phyloP scores from a whole-genome alignment of 139 green algal species.

The Haematococcus sp. region DNA sequence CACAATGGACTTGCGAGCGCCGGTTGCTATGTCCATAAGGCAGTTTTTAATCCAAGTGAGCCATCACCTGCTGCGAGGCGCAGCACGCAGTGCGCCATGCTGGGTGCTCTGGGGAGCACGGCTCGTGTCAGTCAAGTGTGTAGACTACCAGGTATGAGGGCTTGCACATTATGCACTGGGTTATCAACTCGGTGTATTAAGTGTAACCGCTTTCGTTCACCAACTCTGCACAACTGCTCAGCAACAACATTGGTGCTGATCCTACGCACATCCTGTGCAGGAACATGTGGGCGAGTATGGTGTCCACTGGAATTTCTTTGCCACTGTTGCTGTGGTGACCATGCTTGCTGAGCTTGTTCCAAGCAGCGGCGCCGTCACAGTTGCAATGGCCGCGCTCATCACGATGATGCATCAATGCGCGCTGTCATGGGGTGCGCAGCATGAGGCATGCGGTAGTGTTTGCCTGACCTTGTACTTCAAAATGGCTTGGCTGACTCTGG shows the following conservation, averaged over 20 bases:
- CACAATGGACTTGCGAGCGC: not conserved
- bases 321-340: slow-evolving; percentile 76
- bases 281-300: slow-evolving; percentile 87
- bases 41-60: too few species aligned
- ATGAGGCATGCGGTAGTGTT: too few species aligned
- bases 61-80: not conserved
- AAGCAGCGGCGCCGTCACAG: not conserved
- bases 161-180: not conserved
- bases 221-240: too few species aligned
- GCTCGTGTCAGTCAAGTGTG: slow-evolving; percentile 33
- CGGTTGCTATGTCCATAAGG: too few species aligned
- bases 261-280: slow-evolving; percentile 27
- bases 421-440: slow-evolving; percentile 19
- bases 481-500: not conserved
- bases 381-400: slow-evolving; percentile 15
- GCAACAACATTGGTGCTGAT: too few species aligned
- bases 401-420: slow-evolving; percentile 43
- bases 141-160: slow-evolving; percentile 67
- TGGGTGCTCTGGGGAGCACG: slow-evolving; percentile 49
- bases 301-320: slow-evolving; percentile 97
- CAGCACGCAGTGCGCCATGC: slow-evolving; percentile 25
- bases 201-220: too few species aligned
- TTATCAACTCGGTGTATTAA: too few species aligned
- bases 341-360: slow-evolving; percentile 15
- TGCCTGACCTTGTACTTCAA: too few species aligned